Conservation (phyloP, 208 protist species). For the Leptomonas pyrrhocoris region DNA sequence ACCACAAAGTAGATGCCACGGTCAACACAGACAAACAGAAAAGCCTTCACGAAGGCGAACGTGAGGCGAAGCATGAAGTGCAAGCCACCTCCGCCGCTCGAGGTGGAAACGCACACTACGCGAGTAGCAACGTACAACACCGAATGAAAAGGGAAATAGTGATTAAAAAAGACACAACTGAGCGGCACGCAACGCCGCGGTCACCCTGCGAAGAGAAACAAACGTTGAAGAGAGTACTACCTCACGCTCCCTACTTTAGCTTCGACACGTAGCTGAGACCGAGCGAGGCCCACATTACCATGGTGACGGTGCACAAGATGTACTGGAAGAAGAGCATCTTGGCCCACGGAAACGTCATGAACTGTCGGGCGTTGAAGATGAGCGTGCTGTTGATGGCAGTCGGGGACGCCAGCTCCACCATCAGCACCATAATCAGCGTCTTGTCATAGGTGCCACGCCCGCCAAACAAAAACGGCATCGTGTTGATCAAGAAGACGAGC, state of each 20-base stretch:
- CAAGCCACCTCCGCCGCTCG: too few relatives aligned
- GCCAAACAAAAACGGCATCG: conserved; percentile 64
- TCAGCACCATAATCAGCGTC: conserved; percentile 74
- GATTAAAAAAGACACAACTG: too few relatives aligned
- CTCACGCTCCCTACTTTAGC: conserved; percentile 8
- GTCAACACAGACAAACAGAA: too few relatives aligned
- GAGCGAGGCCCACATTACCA: conserved; percentile 67
- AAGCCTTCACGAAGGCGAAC: too few relatives aligned
- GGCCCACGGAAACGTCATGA: conserved; percentile 69
- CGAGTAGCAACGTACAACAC: too few relatives aligned
- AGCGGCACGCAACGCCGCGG: too few relatives aligned
- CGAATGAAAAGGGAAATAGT: too few relatives aligned
- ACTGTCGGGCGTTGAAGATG: conserved; percentile 65
- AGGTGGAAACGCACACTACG: too few relatives aligned
- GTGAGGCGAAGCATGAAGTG: too few relatives aligned
- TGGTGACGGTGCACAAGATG: conserved; percentile 51
- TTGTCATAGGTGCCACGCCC: conserved; percentile 40
- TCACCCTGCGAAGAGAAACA: too few relatives aligned
- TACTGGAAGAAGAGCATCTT: conserved; percentile 88
- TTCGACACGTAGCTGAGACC: conserved; percentile 42
- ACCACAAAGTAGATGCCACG: too few relatives aligned
- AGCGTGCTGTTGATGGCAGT: conserved; percentile 81
- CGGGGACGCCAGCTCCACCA: conserved; percentile 68
- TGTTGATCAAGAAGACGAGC: conserved; percentile 39
- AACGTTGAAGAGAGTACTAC: too few relatives aligned